phyloP scores from a whole-genome alignment of 1,284 basidiomycete species.

The Xanthoconium separans region DNA sequence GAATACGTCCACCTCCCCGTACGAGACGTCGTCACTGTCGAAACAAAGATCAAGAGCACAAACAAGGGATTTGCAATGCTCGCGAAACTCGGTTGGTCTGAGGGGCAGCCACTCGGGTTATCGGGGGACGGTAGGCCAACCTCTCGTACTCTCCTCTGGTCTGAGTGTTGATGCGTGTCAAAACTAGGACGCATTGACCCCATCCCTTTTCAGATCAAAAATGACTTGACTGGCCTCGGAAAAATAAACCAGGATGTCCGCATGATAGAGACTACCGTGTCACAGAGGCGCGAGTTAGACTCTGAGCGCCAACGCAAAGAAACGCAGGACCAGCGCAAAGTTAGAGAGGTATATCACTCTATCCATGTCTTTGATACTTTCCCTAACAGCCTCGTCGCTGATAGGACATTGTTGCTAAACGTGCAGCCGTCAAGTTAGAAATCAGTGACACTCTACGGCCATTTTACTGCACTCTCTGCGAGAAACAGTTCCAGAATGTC shows the following conservation, averaged over 20 bases:
- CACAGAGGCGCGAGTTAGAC: slow-evolving; percentile 72
- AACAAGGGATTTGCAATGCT: slow-evolving; percentile 81
- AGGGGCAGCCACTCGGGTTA: slow-evolving; percentile 74
- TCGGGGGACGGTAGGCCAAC: slow-evolving; percentile 60
- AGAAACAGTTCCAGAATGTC: slow-evolving; percentile 80
- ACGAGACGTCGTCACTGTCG: slow-evolving; percentile 70
- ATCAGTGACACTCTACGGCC: slow-evolving; percentile 64
- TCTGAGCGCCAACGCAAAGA: slow-evolving; percentile 78
- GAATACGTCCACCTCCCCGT: slow-evolving; percentile 52
- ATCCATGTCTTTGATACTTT: slow-evolving; percentile 1
- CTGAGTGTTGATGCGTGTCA: background rate
- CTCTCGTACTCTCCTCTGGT: background rate
- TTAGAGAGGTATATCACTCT: slow-evolving; percentile 56
- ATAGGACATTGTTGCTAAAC: slow-evolving; percentile 67
- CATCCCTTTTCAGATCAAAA: slow-evolving; percentile 75
- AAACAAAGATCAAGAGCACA: slow-evolving; percentile 70
- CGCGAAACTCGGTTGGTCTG: slow-evolving; percentile 76
- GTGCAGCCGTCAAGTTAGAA: slow-evolving; percentile 62
- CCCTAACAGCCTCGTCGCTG: slow-evolving; percentile 1
- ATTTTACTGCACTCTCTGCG: slow-evolving; percentile 79
- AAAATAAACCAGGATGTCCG: slow-evolving; percentile 73
- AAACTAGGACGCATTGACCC: slow-evolving; percentile 72
- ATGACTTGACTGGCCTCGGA: slow-evolving; percentile 73
- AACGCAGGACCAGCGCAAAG: slow-evolving; percentile 68
- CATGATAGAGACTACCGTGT: slow-evolving; percentile 80